These are phyloP conservation scores for Vanrija sp. DNA, from an alignment of 1,284 basidiomycete species.

Conservation along the genomic window DNA sequence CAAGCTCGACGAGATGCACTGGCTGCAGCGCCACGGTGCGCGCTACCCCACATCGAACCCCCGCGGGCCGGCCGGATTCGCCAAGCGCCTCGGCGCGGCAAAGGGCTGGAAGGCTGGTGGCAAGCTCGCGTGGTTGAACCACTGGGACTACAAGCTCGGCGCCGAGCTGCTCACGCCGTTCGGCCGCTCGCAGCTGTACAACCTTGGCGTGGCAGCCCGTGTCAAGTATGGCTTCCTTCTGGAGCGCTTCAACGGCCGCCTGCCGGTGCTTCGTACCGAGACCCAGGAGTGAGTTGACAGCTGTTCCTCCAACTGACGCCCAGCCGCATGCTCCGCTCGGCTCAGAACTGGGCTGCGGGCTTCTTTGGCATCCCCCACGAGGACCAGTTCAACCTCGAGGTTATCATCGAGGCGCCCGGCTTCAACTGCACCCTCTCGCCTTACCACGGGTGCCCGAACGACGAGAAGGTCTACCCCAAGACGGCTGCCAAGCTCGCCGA, in stretches of 20 bases:
- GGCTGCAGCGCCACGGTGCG: conserved; percentile 51
- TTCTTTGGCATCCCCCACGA: conserved; percentile 50
- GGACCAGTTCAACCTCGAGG: conserved; percentile 48
- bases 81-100: conserved; percentile 23
- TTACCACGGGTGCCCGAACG: conserved; percentile 44
- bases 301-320: not conserved
- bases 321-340: conserved; percentile 51
- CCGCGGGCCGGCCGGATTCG: conserved; percentile 35
- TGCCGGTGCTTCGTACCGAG: conserved; percentile 51
- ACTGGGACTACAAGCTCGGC: conserved; percentile 52
- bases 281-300: conserved; percentile 44
- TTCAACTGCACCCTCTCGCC: conserved; percentile 54
- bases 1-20: conserved; percentile 46
- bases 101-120: conserved; percentile 40
- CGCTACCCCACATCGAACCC: conserved; percentile 42
- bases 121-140: conserved; percentile 50
- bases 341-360: conserved; percentile 52
- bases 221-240: conserved; percentile 49
- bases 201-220: conserved; percentile 46
- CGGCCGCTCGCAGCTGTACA: conserved; percentile 52
- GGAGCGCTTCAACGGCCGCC: conserved; percentile 42
- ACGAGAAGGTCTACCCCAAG: conserved; percentile 20
- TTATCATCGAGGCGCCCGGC: conserved; percentile 49
- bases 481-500: conserved; percentile 32
- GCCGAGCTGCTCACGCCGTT: conserved; percentile 53